Evolutionary conservation across 331 rosid genomes (phyloP).

Genomic region (Phaseolus coccineus): DNA sequence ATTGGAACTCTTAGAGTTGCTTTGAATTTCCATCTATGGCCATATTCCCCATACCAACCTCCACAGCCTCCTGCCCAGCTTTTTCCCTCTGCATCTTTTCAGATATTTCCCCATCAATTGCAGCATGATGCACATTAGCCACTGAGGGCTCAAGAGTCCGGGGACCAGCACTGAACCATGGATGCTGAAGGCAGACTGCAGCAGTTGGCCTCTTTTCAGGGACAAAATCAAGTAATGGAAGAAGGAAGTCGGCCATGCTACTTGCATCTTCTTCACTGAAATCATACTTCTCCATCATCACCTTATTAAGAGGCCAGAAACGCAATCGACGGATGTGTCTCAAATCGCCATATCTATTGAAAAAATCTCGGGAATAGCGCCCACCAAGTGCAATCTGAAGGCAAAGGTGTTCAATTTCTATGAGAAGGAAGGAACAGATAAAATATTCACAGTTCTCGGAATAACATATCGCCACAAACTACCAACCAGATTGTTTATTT

Average conservation of each 20-base stretch:
- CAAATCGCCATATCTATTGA: conserved; percentile 78
- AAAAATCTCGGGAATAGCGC: conserved; percentile 80
- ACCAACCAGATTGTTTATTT: background rate
- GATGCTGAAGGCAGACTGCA: conserved; percentile 76
- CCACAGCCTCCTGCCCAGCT: conserved; percentile 64
- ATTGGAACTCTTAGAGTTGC: conserved; percentile 46
- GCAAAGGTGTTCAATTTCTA: conserved; percentile 20
- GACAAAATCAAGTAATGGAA: conserved; percentile 77
- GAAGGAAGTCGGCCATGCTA: conserved; percentile 67
- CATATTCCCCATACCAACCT: conserved; percentile 64
- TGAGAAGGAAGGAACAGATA: background rate
- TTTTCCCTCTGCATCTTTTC: conserved; percentile 53
- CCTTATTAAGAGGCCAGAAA: conserved; percentile 83
- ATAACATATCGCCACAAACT: background rate
- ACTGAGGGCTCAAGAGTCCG: conserved; percentile 60
- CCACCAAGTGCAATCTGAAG: conserved; percentile 81
- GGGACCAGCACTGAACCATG: conserved; percentile 74
- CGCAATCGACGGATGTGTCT: conserved; percentile 81
- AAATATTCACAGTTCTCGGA: background rate
- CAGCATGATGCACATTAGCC: conserved; percentile 44
- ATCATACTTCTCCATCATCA: conserved; percentile 73
- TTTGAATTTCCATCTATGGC: conserved; percentile 61
- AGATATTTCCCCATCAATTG: conserved; percentile 38
- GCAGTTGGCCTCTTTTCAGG: conserved; percentile 91
- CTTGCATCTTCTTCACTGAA: conserved; percentile 79